These are phyloP conservation scores for Avena atlantica DNA, from an alignment of 176 grass and related monocot genomes.

Conservation along the genomic window DNA sequence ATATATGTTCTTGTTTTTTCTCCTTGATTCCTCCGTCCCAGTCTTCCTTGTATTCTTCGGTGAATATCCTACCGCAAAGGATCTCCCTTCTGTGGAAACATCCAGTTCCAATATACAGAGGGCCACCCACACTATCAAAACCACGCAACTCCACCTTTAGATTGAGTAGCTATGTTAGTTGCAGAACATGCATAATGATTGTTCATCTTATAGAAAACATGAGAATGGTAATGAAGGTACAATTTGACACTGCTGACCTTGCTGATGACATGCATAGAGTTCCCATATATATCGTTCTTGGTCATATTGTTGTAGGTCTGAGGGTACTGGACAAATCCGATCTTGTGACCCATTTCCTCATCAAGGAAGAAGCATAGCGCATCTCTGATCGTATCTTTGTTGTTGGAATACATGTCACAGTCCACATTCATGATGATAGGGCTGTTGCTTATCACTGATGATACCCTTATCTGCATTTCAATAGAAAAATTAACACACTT, in stretches of 20 bases:
- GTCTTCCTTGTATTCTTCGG: slow-evolving; percentile 60
- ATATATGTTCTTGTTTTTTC: slow-evolving; percentile 13
- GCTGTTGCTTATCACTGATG: slow-evolving; percentile 80
- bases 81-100: slow-evolving; percentile 83
- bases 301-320: slow-evolving; percentile 77
- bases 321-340: slow-evolving; percentile 78
- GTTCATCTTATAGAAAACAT: not conserved
- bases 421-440: slow-evolving; percentile 71
- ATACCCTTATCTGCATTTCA: slow-evolving; percentile 74
- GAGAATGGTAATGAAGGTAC: slow-evolving; percentile 25
- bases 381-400: too few species aligned
- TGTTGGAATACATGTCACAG: too few species aligned
- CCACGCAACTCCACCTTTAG: slow-evolving; percentile 63
- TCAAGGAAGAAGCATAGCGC: too few species aligned
- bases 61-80: slow-evolving; percentile 64
- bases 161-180: slow-evolving; percentile 39
- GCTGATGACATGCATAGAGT: slow-evolving; percentile 48
- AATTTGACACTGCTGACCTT: slow-evolving; percentile 47
- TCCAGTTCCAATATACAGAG: slow-evolving; percentile 67
- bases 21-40: slow-evolving; percentile 48
- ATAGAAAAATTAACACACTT: not conserved
- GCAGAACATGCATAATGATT: not conserved
- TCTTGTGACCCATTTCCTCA: slow-evolving; percentile 77
- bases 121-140: slow-evolving; percentile 62
- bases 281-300: slow-evolving; percentile 71